A percentile compares a stretch with the other conserved stretches of the same genome.
Evolutionary conservation across 352 stramenopile species (phyloP).

Genomic region (Globisporangium radiosum): DNA sequence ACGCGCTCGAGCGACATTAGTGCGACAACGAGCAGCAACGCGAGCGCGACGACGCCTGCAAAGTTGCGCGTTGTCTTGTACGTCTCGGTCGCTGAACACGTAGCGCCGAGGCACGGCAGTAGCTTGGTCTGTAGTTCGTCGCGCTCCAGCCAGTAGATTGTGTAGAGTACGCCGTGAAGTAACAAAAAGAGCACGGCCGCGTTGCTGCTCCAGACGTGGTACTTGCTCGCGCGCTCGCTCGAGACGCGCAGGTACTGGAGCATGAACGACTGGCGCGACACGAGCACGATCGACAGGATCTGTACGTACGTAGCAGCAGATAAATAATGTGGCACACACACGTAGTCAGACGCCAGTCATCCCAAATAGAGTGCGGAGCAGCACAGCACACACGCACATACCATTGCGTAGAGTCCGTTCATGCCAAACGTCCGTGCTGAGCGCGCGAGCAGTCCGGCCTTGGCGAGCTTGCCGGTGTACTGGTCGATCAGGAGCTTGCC

Average conservation of each 20-base stretch:
- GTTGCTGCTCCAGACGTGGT: conserved; percentile 60
- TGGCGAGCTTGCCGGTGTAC: conserved; percentile 58
- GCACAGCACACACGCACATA: background rate
- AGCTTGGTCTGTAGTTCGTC: conserved; percentile 44
- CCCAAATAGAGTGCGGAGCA: no score
- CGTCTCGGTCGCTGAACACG: conserved; percentile 27
- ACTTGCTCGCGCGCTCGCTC: conserved; percentile 43
- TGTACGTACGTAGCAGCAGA: background rate
- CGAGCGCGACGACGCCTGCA: conserved; percentile 43
- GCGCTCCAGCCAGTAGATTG: conserved; percentile 40
- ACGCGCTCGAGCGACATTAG: conserved; percentile 44
- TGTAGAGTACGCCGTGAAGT: conserved; percentile 51
- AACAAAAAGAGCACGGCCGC: conserved; percentile 34
- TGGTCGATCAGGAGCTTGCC: conserved; percentile 64
- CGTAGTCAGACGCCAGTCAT: background rate
- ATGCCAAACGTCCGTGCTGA: conserved; percentile 51
- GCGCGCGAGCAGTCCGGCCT: conserved; percentile 41
- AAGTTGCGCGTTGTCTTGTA: conserved; percentile 67
- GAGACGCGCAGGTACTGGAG: conserved; percentile 52
- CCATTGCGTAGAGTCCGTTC: conserved; percentile 53
- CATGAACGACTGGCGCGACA: conserved; percentile 58
- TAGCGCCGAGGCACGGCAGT: conserved; percentile 33
- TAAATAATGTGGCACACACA: no score
- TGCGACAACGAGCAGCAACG: conserved; percentile 28
- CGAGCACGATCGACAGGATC: conserved; percentile 53